phyloP scores from a whole-genome alignment of 495 filamentous ascomycete species.

The Paragyromitra xinjiangensis region DNA sequence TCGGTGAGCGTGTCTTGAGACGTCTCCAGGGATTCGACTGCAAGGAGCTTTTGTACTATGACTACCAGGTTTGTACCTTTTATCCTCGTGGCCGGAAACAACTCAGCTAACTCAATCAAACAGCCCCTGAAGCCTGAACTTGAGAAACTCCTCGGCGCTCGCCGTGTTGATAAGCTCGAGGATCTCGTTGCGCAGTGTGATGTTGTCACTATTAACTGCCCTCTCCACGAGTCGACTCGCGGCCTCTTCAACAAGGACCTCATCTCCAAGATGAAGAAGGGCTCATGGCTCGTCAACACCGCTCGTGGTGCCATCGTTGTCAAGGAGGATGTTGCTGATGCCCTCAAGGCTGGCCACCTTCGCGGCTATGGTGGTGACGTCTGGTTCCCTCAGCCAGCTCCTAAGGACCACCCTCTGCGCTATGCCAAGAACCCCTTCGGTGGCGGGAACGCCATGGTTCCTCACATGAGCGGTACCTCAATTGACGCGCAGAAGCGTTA shows the following conservation, averaged over 20 bases:
- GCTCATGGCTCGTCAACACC: conserved; percentile 95
- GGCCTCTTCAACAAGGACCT: conserved; percentile 99
- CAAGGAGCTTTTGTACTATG: conserved; percentile 99
- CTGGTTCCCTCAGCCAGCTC: conserved; percentile 92
- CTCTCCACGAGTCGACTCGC: conserved; percentile 94
- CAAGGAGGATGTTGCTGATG: conserved; percentile 97
- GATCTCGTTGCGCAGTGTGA: conserved; percentile 97
- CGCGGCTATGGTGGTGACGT: conserved; percentile 86
- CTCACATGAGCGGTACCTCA: conserved; percentile 97
- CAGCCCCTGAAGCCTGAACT: conserved; percentile 78
- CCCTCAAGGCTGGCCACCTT: conserved; percentile 91
- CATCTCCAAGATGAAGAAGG: conserved; percentile 99
- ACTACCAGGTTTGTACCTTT: conserved; percentile 75
- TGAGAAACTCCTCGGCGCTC: conserved; percentile 96
- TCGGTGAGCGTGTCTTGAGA: conserved; percentile 96
- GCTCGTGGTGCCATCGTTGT: conserved; percentile 98
- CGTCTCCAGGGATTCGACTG: conserved; percentile 96
- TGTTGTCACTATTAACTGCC: conserved; percentile 99
- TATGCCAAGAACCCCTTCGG: conserved; percentile 93
- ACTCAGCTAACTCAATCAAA: conserved; percentile 11
- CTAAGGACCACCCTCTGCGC: conserved; percentile 91
- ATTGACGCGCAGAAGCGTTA: conserved; percentile 98
- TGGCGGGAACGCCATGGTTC: conserved; percentile 97
- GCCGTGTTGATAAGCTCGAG: conserved; percentile 85
- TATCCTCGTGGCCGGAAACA: not conserved